phyloP scores from a whole-genome alignment of 495 filamentous ascomycete species.

The Stereocaulon alpinum region DNA sequence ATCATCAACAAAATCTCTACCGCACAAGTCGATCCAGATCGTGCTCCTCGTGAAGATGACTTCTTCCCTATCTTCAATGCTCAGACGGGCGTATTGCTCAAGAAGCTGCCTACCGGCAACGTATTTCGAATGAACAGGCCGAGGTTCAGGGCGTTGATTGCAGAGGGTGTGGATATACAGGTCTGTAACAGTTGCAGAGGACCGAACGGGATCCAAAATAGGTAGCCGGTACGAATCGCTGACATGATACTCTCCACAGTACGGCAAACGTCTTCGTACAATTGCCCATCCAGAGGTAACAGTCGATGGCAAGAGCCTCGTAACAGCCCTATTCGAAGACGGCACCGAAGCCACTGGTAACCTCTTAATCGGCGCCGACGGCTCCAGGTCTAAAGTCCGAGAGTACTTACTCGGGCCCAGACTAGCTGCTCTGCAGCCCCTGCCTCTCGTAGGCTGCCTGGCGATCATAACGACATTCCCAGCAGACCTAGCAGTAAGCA shows the following conservation, averaged over 20 bases:
- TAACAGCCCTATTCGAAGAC: slow-evolving; percentile 33
- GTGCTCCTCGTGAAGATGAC: slow-evolving; percentile 28
- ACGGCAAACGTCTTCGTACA: slow-evolving; percentile 22
- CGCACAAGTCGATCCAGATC: slow-evolving; percentile 32
- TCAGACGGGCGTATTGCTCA: slow-evolving; percentile 37
- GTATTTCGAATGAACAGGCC: slow-evolving; percentile 32
- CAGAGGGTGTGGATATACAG: slow-evolving; percentile 32
- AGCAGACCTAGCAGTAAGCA: no score
- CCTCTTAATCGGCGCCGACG: slow-evolving; percentile 35
- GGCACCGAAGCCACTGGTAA: slow-evolving; percentile 28
- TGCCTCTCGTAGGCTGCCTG: slow-evolving; percentile 3
- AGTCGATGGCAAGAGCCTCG: slow-evolving; percentile 14
- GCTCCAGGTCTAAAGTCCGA: slow-evolving; percentile 33
- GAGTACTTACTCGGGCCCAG: slow-evolving; percentile 26
- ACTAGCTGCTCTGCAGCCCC: slow-evolving; percentile 7
- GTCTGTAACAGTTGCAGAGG: slow-evolving; percentile 11
- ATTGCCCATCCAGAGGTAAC: background rate
- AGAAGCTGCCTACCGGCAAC: slow-evolving; percentile 26
- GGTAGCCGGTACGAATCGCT: background rate
- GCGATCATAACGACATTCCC: no score
- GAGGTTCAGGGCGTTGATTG: slow-evolving; percentile 1
- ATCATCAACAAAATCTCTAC: slow-evolving; percentile 29
- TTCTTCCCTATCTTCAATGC: slow-evolving; percentile 36
- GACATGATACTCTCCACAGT: slow-evolving; percentile 7
- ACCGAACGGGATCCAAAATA: background rate